phyloP scores from a whole-genome alignment of 768 basidiomycete genomes.

The Dentipellis fragilis region DNA sequence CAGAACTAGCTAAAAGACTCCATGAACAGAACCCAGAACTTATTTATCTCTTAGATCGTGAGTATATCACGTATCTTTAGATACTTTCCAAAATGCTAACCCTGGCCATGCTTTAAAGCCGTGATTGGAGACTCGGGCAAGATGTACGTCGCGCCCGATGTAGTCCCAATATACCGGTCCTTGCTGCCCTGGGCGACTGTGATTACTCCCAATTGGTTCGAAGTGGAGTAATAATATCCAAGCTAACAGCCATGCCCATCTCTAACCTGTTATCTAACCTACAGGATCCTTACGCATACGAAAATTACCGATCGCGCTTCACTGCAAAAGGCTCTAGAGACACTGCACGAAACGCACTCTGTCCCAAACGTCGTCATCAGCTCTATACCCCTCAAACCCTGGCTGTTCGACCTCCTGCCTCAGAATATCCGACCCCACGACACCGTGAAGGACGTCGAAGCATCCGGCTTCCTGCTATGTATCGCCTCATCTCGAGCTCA shows the following conservation, averaged over 20 bases:
- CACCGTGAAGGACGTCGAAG: constrained; percentile 25
- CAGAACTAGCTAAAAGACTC: constrained; percentile 50
- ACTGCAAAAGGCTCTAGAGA: constrained; percentile 55
- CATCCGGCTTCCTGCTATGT: constrained; percentile 50
- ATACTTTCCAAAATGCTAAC: not conserved
- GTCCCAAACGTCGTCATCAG: constrained; percentile 89
- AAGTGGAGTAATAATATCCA: constrained; percentile 67
- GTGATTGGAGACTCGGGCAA: constrained; percentile 90
- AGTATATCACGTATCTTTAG: constrained; percentile 21
- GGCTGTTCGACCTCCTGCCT: constrained; percentile 51
- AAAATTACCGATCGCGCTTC: constrained; percentile 58
- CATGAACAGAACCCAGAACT: constrained; percentile 46
- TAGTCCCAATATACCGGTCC: constrained; percentile 76
- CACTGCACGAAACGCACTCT: constrained; percentile 64
- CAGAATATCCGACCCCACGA: constrained; percentile 25
- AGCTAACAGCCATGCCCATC: not conserved
- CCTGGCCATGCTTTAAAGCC: constrained; percentile 37
- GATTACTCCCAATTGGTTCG: constrained; percentile 97
- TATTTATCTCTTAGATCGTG: constrained; percentile 89
- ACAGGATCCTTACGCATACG: constrained; percentile 67
- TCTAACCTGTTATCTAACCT: not conserved
- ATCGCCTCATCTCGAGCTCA: constrained; percentile 52
- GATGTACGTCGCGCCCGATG: constrained; percentile 81
- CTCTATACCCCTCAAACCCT: constrained; percentile 64
- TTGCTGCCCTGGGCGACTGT: constrained; percentile 81